Evolutionary conservation across 306 rosid genomes (phyloP).

Genomic region (Quercus alba): DNA sequence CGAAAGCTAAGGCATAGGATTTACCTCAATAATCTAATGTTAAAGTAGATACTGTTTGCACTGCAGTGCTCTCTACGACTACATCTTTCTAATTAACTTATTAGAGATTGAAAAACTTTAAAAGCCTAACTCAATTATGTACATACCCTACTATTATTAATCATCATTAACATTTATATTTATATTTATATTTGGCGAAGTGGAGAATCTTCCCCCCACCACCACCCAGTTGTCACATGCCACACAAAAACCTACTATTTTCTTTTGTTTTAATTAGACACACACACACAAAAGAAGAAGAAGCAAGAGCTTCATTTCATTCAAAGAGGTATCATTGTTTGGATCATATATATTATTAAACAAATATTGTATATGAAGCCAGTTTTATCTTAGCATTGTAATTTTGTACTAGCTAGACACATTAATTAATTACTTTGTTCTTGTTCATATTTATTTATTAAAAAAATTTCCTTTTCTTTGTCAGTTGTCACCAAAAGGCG

Average conservation of each 20-base stretch:
- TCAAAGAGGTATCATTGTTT: background rate
- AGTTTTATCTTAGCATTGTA: background rate
- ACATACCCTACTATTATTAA: background rate
- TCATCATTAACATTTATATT: constrained; percentile 16
- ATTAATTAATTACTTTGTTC: too few relatives aligned
- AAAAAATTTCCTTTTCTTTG: background rate
- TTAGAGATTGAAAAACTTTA: constrained; percentile 1
- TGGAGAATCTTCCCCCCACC: constrained; percentile 14
- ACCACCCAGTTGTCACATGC: constrained; percentile 26
- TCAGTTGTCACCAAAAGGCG: background rate
- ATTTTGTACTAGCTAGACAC: background rate
- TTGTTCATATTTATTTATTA: too few relatives aligned
- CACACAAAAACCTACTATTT: background rate
- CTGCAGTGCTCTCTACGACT: constrained; percentile 21
- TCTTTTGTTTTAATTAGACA: too few relatives aligned
- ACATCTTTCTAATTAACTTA: constrained; percentile 12
- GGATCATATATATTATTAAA: background rate
- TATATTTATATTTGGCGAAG: constrained; percentile 8
- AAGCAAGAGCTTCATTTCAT: background rate
- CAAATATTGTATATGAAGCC: background rate
- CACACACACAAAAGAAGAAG: background rate
- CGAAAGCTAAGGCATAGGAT: constrained; percentile 4
- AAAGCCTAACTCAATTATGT: constrained; percentile 11
- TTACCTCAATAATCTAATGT: background rate
- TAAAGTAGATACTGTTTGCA: constrained; percentile 18